phyloP scores from a whole-genome alignment of 805 yeast genomes.

The Kodamaea sagamina region DNA sequence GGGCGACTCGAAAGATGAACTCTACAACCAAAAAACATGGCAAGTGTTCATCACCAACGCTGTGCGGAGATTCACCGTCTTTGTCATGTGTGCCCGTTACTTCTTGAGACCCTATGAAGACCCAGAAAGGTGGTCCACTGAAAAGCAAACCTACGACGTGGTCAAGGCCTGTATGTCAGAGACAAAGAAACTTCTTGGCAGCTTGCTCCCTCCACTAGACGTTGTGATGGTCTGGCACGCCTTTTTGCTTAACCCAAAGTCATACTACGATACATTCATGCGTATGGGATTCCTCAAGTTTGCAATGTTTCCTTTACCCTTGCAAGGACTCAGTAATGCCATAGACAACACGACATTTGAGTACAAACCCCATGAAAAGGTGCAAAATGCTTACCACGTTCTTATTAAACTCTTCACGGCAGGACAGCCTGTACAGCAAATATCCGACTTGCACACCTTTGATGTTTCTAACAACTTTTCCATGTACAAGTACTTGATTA shows the following conservation, averaged over 20 bases:
- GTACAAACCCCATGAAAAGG: conserved; percentile 12
- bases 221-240: conserved; percentile 28
- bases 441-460: not conserved
- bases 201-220: conserved; percentile 25
- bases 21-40: conserved; percentile 18
- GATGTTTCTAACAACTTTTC: conserved; percentile 2
- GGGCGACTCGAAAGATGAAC: conserved; percentile 1
- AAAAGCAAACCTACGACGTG: not conserved
- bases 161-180: conserved; percentile 10
- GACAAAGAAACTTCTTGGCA: not conserved
- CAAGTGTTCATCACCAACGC: conserved; percentile 25
- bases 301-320: conserved; percentile 23
- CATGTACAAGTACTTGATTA: conserved; percentile 1
- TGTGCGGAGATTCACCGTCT: conserved; percentile 22
- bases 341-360: conserved; percentile 17
- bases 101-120: conserved; percentile 11
- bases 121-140: too few relatives aligned
- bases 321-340: conserved; percentile 12
- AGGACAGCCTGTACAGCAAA: not conserved
- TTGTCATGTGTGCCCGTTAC: conserved; percentile 19
- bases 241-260: conserved; percentile 22
- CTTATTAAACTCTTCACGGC: not conserved
- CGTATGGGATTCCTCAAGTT: conserved; percentile 20
- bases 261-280: conserved; percentile 18
- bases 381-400: not conserved